Conservation (phyloP, 345 rosid species). For the Populus deltoides region DNA sequence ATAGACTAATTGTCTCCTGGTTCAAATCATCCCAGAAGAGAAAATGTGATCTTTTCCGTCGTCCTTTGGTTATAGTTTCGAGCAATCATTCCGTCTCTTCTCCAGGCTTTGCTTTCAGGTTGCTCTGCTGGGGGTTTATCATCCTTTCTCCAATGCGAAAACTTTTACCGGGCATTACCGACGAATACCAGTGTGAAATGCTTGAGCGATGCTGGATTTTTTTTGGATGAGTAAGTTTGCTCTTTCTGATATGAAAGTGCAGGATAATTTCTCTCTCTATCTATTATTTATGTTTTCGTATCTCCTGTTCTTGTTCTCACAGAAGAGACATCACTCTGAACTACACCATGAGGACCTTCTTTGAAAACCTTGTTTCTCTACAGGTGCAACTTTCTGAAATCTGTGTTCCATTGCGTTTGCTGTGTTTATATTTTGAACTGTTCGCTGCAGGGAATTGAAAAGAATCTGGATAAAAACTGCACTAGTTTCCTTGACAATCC, state of each 20-base stretch:
- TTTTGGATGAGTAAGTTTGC: conserved; percentile 66
- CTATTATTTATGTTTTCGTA: background rate
- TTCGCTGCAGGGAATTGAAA: conserved; percentile 56
- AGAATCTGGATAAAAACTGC: conserved; percentile 64
- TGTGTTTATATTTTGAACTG: conserved; percentile 4
- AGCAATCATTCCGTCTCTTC: background rate
- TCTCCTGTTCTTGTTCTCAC: conserved; percentile 22
- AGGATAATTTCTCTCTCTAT: background rate
- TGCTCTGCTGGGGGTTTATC: conserved; percentile 99
- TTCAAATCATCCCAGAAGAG: background rate
- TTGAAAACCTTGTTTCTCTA: conserved; percentile 45
- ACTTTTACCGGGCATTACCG: conserved; percentile 58
- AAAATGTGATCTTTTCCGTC: background rate
- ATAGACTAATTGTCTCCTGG: background rate
- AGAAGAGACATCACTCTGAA: conserved; percentile 68
- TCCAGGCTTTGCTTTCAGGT: conserved; percentile 90
- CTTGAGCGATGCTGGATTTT: conserved; percentile 96
- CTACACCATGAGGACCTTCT: conserved; percentile 65
- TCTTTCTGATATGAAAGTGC: background rate
- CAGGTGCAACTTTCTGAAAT: conserved; percentile 43
- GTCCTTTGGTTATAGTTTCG: background rate
- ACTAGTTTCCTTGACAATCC: conserved; percentile 41
- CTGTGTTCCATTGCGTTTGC: background rate
- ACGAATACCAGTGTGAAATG: conserved; percentile 68
- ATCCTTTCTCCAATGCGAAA: conserved; percentile 70